Conservation (phyloP, 805 yeast species). For the Starmerella stigmatis region DNA sequence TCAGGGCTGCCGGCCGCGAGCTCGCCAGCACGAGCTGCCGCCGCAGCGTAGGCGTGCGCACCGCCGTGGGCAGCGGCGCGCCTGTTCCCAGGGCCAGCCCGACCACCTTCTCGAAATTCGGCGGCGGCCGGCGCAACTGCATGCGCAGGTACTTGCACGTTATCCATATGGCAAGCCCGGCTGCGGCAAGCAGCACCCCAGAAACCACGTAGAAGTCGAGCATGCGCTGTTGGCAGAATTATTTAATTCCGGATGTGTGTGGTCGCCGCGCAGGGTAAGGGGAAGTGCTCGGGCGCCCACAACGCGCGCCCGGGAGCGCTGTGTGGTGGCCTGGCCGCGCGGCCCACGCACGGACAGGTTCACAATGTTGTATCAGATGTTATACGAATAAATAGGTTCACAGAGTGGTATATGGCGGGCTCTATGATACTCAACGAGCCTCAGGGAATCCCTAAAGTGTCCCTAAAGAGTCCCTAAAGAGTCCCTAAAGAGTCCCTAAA, state of each 20-base stretch:
- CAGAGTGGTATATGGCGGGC: no score
- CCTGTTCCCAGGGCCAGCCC: constrained; percentile 15
- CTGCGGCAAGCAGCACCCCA: constrained; percentile 7
- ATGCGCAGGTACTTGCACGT: constrained; percentile 16
- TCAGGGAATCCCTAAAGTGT: no score
- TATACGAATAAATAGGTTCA: not conserved
- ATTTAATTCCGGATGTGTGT: no score
- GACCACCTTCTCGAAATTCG: constrained; percentile 20
- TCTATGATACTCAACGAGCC: no score
- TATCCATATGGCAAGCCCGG: constrained; percentile 14
- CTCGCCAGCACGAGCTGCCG: constrained; percentile 33
- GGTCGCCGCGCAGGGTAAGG: no score
- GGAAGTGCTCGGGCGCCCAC: no score
- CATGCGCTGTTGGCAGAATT: no score
- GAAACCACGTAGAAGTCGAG: constrained; percentile 11
- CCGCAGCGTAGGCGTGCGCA: constrained; percentile 31
- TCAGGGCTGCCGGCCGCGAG: constrained; percentile 27
- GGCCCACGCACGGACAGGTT: no score
- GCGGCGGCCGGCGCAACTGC: constrained; percentile 21
- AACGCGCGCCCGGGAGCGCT: no score
- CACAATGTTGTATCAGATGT: not conserved
- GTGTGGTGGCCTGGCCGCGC: no score
- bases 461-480: no score
- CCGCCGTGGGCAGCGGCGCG: constrained; percentile 22
- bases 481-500: no score